Evolutionary conservation across 1,284 basidiomycete species (phyloP), one percentile per base, ranked within the genome.

Genomic region (Ceraceosorus bombacis): DNA sequence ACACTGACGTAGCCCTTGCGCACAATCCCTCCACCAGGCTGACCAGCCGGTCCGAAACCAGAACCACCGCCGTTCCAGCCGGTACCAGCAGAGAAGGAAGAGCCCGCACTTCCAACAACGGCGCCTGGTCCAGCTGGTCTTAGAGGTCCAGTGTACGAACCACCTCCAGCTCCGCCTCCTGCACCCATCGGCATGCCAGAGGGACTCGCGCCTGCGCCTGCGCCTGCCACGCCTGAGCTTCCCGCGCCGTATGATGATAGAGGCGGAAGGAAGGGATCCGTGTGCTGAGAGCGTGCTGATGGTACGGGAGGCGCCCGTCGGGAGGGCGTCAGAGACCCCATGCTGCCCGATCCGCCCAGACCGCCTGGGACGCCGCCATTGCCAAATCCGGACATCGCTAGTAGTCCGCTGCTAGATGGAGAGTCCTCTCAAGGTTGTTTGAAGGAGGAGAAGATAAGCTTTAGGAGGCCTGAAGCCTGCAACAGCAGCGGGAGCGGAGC

Each of bases 1-100:
- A 77, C 72, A 55, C 72, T 76, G 51, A 77, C 70, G 57, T 71
- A 77, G 38, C 76, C 76, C 40, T 71, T 71, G 37, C 76, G 63
- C 2, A 77, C 68, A 46, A 77, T 68, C 43, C 68, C 65, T 39
- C 66, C 62, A 39, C 65, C 65, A 27, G 27, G 27, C 3, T 27
- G 27, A 9, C 55, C 54, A 36, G 41, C 51, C 13, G 50, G 4
- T 6, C 27, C 40, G 4, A 40, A 5, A 4, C 38, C 39, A n/a
- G 27, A 2, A 10, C 43, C 6, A 6, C 49, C 37, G 17, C 40
- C 51, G 38, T 41, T 36, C 49, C 37, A 27, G 41, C 57, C 57
- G 6, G 27, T 36, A 39, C 41, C n/a, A 5, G 49, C 53, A 56
- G 17, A 63, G 48, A 46, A 58, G 51, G 13, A n/a, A 5, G 39